These are phyloP conservation scores for Solanum habrochaites DNA, from an alignment of 257 asterid genomes.

Conservation along the genomic window DNA sequence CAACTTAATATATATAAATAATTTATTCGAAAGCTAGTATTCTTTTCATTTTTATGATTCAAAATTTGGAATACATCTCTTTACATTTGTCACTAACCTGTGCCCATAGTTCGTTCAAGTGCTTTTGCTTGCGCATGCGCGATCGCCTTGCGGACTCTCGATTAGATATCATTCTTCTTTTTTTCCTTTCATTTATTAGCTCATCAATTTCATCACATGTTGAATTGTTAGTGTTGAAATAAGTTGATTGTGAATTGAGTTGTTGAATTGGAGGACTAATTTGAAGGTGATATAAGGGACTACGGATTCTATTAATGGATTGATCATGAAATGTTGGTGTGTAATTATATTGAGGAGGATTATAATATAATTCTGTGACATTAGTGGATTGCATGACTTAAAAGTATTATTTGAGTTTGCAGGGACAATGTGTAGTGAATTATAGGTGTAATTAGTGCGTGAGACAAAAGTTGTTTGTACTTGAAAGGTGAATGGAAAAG, in stretches of 20 bases:
- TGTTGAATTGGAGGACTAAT: constrained; percentile 41
- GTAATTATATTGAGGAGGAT: constrained; percentile 4
- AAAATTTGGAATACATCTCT: neutral
- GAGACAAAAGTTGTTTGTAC: constrained; percentile 2
- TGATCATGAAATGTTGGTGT: constrained; percentile 19
- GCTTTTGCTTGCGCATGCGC: constrained; percentile 95
- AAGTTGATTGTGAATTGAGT: constrained; percentile 41
- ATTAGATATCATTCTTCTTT: constrained; percentile 80
- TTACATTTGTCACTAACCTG: constrained; percentile 27
- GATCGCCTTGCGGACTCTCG: constrained; percentile 86
- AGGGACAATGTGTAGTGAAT: constrained; percentile 3
- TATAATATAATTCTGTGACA: constrained; percentile 39
- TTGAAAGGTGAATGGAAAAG: constrained; percentile 28
- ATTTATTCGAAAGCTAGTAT: neutral
- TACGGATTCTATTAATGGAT: constrained; percentile 18
- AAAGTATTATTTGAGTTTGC: neutral
- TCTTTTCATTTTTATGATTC: neutral
- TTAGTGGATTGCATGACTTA: constrained; percentile 58
- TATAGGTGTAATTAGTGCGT: constrained; percentile 3
- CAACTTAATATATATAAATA: neutral
- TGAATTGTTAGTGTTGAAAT: constrained; percentile 57
- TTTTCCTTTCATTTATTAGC: constrained; percentile 68
- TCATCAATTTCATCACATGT: constrained; percentile 86
- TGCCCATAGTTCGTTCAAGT: constrained; percentile 79
- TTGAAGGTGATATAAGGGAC: constrained; percentile 37